Evolutionary conservation across 2,329 filamentous ascomycete genomes (phyloP).

Genomic region (Pseudocercospora fuligena): DNA sequence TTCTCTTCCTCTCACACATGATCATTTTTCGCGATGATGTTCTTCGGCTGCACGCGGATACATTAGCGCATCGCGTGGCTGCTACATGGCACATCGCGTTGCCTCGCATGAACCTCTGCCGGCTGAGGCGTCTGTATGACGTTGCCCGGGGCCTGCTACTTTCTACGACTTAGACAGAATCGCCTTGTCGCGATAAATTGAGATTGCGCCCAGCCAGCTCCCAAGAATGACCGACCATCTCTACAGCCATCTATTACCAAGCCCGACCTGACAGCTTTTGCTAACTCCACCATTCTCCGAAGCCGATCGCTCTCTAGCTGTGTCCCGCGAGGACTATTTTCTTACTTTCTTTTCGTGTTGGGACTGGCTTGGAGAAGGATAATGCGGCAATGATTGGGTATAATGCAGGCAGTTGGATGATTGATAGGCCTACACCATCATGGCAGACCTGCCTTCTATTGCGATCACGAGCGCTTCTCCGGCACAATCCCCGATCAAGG

Average conservation of each 20-base stretch:
- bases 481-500: constrained; percentile 32
- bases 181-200: background rate
- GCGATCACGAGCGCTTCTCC: constrained; percentile 42
- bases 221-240: background rate
- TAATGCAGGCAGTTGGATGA: constrained; percentile 9
- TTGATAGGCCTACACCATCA: constrained; percentile 8
- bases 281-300: constrained; percentile 5
- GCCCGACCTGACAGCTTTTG: constrained; percentile 1
- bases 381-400: constrained; percentile 1
- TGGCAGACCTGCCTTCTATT: constrained; percentile 38
- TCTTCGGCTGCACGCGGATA: background rate
- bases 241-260: background rate
- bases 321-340: background rate
- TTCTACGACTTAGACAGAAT: background rate
- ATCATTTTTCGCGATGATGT: background rate
- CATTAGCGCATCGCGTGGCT: constrained; percentile 9
- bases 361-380: background rate
- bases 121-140: background rate
- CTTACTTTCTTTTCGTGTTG: background rate
- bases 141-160: constrained; percentile 1
- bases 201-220: background rate
- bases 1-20: background rate
- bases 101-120: background rate
- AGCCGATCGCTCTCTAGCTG: background rate
- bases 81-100: constrained; percentile 3